A percentile compares a stretch with the other conserved stretches of the same genome.
These are phyloP conservation scores for Picea glauca DNA, from an alignment of 75 land plant species.

Conservation along the genomic window DNA sequence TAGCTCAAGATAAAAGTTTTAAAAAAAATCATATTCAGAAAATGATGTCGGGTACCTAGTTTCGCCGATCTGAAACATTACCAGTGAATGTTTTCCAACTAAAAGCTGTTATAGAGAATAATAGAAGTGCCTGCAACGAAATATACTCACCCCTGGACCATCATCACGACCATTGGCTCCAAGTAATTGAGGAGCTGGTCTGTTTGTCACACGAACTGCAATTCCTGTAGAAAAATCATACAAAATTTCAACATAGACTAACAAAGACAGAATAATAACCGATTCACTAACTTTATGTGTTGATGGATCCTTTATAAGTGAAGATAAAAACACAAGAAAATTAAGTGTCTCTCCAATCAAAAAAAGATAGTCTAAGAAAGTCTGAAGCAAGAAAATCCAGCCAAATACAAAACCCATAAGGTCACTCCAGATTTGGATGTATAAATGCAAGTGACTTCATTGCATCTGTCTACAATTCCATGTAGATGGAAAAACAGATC, in stretches of 20 bases:
- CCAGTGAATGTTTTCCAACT: too few relatives aligned
- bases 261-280: slow-evolving; percentile 2
- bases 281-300: background rate
- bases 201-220: slow-evolving; percentile 70
- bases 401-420: background rate
- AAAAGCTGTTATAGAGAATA: too few relatives aligned
- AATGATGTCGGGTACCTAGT: too few relatives aligned
- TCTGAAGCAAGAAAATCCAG: background rate
- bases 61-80: too few relatives aligned
- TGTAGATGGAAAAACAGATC: background rate
- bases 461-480: background rate
- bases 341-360: background rate
- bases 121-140: background rate
- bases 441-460: background rate
- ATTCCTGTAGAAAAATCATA: slow-evolving; percentile 37
- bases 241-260: background rate
- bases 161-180: slow-evolving; percentile 98
- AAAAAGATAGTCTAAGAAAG: background rate
- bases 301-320: background rate
- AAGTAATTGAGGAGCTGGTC: slow-evolving; percentile 82
- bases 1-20: too few relatives aligned
- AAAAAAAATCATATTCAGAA: too few relatives aligned
- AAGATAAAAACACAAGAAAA: background rate
- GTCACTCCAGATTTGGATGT: background rate
- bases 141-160: slow-evolving; percentile 73